Conservation (phyloP, 1,139 yeast species). For the Taphrina confusa region DNA sequence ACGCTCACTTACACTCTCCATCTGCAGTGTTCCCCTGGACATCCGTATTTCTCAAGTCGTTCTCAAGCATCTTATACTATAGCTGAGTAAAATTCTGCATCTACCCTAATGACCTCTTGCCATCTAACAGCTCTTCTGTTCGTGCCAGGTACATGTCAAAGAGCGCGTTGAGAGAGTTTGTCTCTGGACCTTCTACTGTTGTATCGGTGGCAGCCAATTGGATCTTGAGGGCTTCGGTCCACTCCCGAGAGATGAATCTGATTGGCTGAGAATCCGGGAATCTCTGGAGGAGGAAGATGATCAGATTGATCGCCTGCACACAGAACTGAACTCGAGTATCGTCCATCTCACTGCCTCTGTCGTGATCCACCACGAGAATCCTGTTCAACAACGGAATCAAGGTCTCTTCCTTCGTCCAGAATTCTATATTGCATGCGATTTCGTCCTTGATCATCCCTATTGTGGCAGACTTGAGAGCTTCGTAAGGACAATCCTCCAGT, state of each 20-base stretch:
- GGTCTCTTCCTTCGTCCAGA: not conserved
- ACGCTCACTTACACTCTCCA: too few relatives aligned
- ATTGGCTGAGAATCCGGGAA: not conserved
- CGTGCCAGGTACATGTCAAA: not conserved
- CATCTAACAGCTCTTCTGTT: not conserved
- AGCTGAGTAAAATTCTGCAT: too few relatives aligned
- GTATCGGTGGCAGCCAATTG: too few relatives aligned
- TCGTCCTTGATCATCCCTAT: slow-evolving; percentile 12
- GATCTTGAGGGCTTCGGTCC: not conserved
- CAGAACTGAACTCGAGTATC: not conserved
- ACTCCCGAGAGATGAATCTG: not conserved
- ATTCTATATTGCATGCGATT: not conserved
- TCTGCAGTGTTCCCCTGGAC: too few relatives aligned
- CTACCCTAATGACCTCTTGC: too few relatives aligned
- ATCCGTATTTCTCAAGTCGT: too few relatives aligned
- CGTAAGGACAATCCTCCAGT: slow-evolving; percentile 7
- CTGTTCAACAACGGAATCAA: not conserved
- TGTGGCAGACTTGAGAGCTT: not conserved
- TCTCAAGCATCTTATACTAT: too few relatives aligned
- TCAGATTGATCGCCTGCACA: not conserved
- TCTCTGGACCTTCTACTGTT: not conserved
- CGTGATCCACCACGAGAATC: not conserved
- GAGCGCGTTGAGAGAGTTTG: not conserved
- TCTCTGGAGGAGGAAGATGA: slow-evolving; percentile 7
- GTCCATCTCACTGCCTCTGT: not conserved